Percentiles rank a stretch among this genome's conserved stretches.
Evolutionary conservation across 495 filamentous ascomycete genomes (phyloP).

Genomic region (Neurospora sp.): DNA sequence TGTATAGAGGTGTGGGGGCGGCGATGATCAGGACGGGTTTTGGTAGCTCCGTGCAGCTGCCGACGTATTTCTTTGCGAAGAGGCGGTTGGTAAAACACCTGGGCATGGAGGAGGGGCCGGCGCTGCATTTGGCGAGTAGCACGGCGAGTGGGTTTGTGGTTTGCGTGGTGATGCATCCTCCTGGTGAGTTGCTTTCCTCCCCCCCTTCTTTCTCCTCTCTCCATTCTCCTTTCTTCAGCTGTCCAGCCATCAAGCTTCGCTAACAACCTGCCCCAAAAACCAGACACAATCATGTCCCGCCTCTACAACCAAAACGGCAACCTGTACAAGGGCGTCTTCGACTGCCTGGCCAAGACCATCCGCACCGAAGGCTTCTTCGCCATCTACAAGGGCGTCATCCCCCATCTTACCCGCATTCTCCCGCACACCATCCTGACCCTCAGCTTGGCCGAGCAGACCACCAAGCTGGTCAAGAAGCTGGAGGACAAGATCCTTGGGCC

Average conservation of each 20-base stretch:
- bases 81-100: conserved; percentile 66
- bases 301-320: conserved; percentile 99
- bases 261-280: not conserved
- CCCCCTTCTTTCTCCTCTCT: not conserved
- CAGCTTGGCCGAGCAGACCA: conserved; percentile 92
- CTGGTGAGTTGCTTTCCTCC: conserved; percentile 44
- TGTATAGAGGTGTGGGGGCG: conserved; percentile 83
- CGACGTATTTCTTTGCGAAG: conserved; percentile 98
- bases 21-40: conserved; percentile 98
- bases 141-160: conserved; percentile 91
- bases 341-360: conserved; percentile 86
- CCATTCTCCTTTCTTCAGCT: not conserved
- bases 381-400: conserved; percentile 97
- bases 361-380: conserved; percentile 83
- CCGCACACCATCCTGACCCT: conserved; percentile 93
- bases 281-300: conserved; percentile 96
- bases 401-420: conserved; percentile 85
- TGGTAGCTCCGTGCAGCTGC: conserved; percentile 87
- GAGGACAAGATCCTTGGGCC: conserved; percentile 53
- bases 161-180: conserved; percentile 96
- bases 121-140: conserved; percentile 79
- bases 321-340: conserved; percentile 82
- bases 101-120: conserved; percentile 84
- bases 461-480: conserved; percentile 71
- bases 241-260: not conserved